Evolutionary conservation across 345 rosid genomes (phyloP).

Genomic region (Salix dunnii): DNA sequence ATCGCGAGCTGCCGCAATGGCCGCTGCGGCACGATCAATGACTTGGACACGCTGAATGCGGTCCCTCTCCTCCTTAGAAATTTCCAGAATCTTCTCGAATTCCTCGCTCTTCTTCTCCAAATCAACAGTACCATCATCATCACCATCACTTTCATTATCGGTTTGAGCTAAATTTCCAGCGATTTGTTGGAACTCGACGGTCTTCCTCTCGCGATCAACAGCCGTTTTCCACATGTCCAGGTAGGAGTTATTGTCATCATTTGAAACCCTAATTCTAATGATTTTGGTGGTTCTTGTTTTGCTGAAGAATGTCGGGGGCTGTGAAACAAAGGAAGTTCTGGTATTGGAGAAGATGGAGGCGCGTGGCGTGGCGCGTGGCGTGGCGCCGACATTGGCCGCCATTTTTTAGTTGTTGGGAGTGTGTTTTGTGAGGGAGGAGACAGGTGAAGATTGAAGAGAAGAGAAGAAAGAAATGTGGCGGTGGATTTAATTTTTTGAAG

Average conservation of each 20-base stretch:
- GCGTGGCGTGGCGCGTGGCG: slow-evolving; percentile 36
- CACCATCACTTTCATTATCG: background rate
- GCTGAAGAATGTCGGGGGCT: background rate
- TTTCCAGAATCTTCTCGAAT: slow-evolving; percentile 63
- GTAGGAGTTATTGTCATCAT: slow-evolving; percentile 54
- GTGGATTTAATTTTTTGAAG: slow-evolving; percentile 11
- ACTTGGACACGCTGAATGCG: slow-evolving; percentile 78
- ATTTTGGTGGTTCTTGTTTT: slow-evolving; percentile 8
- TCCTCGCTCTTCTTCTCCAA: slow-evolving; percentile 72
- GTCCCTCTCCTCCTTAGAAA: slow-evolving; percentile 71
- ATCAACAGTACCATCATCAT: slow-evolving; percentile 16
- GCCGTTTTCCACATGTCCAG: slow-evolving; percentile 85
- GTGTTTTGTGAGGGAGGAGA: background rate
- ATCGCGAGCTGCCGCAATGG: slow-evolving; percentile 72
- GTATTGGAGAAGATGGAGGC: slow-evolving; percentile 15
- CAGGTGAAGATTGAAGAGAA: background rate
- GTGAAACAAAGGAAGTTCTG: background rate
- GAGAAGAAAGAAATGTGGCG: background rate
- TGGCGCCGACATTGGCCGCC: slow-evolving; percentile 41
- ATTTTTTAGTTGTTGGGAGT: slow-evolving; percentile 9
- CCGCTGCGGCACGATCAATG: slow-evolving; percentile 79
- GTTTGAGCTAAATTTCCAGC: slow-evolving; percentile 23
- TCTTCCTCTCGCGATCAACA: slow-evolving; percentile 63
- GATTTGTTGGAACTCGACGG: slow-evolving; percentile 52
- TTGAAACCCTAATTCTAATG: slow-evolving; percentile 38